phyloP scores from a whole-genome alignment of 441 rosid species.

The Manihot esculenta region DNA sequence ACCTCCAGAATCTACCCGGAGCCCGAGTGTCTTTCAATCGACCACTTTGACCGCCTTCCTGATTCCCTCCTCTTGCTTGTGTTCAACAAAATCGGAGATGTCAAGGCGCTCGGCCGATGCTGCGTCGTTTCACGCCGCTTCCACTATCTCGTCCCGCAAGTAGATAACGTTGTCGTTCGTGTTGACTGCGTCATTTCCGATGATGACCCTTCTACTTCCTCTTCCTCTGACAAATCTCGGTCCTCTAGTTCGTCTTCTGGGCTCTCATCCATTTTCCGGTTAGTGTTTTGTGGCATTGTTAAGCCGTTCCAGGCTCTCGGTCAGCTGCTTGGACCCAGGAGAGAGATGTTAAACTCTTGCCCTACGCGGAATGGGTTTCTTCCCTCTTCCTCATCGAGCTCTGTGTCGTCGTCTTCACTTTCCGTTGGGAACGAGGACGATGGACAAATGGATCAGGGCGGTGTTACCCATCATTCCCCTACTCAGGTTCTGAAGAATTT shows the following conservation, averaged over 20 bases:
- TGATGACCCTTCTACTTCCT: constrained; percentile 48
- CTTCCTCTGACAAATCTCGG: constrained; percentile 56
- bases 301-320: constrained; percentile 77
- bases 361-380: constrained; percentile 18
- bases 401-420: constrained; percentile 34
- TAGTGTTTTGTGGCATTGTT: constrained; percentile 55
- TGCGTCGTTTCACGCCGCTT: constrained; percentile 70
- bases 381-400: neutral
- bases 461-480: constrained; percentile 93
- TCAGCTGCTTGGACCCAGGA: constrained; percentile 49
- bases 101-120: constrained; percentile 87
- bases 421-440: constrained; percentile 49
- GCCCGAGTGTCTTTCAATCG: constrained; percentile 33
- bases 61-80: constrained; percentile 71
- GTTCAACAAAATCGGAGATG: constrained; percentile 77
- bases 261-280: constrained; percentile 50
- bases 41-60: constrained; percentile 83
- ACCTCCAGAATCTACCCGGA: constrained; percentile 57
- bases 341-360: constrained; percentile 18
- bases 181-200: constrained; percentile 89
- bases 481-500: constrained; percentile 84
- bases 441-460: constrained; percentile 66
- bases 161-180: constrained; percentile 75
- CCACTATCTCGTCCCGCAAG: constrained; percentile 70
- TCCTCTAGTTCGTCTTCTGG: constrained; percentile 27